A percentile compares a stretch with the other conserved stretches of the same genome.
Conservation (phyloP, 164 flowering plant species). For the Umbilicus rupestris region DNA sequence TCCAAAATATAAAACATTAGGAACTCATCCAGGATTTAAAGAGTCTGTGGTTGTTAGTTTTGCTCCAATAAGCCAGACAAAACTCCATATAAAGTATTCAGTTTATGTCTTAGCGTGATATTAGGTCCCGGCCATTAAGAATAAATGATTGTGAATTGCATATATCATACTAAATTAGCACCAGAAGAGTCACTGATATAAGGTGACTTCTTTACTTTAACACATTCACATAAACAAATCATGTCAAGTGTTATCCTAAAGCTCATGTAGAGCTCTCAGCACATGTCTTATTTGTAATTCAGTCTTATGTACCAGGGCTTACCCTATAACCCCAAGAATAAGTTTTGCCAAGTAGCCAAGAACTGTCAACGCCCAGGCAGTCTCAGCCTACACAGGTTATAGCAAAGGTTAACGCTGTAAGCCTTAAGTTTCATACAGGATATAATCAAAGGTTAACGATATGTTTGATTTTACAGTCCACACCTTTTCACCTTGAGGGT, state of each 20-base stretch:
- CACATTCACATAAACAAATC: background rate
- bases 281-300: background rate
- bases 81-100: background rate
- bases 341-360: conserved; percentile 91
- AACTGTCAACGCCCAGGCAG: conserved; percentile 94
- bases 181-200: background rate
- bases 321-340: conserved; percentile 82
- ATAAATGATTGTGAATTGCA: background rate
- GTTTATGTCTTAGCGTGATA: background rate
- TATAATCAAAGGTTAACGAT: background rate
- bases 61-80: background rate
- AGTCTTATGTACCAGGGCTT: conserved; percentile 16
- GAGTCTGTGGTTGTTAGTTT: background rate
- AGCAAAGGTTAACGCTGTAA: conserved; percentile 4
- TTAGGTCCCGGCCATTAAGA: background rate
- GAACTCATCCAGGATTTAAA: background rate
- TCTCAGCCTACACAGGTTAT: conserved; percentile 58
- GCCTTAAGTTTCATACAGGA: background rate
- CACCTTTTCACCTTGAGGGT: conserved; percentile 96
- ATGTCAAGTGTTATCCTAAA: too few relatives aligned
- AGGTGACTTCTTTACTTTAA: background rate
- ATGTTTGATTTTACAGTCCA: background rate
- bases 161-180: background rate
- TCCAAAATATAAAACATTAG: background rate
- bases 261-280: background rate